phyloP scores from a whole-genome alignment of 2,329 filamentous ascomycete genomes.

The Penicillium rolfsii region DNA sequence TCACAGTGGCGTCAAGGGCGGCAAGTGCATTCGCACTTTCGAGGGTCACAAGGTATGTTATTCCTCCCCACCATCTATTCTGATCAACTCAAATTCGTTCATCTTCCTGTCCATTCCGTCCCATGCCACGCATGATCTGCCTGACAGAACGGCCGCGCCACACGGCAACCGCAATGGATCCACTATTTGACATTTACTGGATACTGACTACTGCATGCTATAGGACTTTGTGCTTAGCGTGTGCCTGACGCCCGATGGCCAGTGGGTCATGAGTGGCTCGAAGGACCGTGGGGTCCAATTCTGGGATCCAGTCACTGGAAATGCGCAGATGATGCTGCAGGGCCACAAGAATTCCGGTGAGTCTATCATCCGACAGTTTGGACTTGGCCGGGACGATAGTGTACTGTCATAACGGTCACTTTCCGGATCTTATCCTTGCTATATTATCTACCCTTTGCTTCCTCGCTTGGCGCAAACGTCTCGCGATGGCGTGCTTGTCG shows the following conservation, averaged over 20 bases:
- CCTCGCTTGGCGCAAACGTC: not conserved
- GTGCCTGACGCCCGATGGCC: constrained; percentile 87
- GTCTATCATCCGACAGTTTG: constrained; percentile 30
- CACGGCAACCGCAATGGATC: not conserved
- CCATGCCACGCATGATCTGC: not conserved
- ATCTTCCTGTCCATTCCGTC: not conserved
- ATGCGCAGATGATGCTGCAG: constrained; percentile 96
- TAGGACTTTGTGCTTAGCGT: constrained; percentile 97
- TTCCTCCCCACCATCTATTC: not conserved
- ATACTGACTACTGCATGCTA: constrained; percentile 23
- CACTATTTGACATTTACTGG: not conserved
- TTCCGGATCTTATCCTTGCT: not conserved
- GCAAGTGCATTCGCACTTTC: constrained; percentile 94
- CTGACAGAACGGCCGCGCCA: not conserved
- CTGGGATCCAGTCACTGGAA: constrained; percentile 93
- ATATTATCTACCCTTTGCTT: not conserved
- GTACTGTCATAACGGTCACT: constrained; percentile 4
- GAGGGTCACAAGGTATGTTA: constrained; percentile 84
- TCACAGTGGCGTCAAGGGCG: constrained; percentile 73
- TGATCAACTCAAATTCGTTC: not conserved
- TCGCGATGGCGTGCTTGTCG: not conserved
- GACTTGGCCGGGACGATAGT: not conserved
- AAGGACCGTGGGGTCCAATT: constrained; percentile 98
- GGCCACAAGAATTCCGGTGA: constrained; percentile 92
- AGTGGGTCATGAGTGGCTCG: constrained; percentile 95